Percentiles rank a stretch among this genome's conserved stretches.
Conservation (phyloP, 208 protist species). For the Trypanosoma theileri region DNA sequence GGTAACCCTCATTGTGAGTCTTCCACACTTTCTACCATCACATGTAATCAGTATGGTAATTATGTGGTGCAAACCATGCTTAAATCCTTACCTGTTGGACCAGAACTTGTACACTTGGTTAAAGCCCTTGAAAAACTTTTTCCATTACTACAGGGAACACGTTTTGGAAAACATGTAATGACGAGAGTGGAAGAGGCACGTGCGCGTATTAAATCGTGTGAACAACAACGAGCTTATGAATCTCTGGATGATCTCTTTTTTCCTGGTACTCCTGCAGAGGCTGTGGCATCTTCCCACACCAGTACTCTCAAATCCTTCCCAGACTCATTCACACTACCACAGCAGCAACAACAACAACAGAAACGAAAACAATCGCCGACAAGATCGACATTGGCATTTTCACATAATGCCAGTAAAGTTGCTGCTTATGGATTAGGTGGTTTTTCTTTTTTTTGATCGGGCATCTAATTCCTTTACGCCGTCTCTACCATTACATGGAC, state of each 20-base stretch:
- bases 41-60: conserved; percentile 95
- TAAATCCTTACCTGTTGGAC: conserved; percentile 64
- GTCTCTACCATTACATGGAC: background rate
- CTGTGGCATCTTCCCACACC: no score
- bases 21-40: conserved; percentile 57
- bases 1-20: conserved; percentile 58
- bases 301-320: no score
- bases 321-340: no score
- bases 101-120: conserved; percentile 47
- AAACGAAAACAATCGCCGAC: no score
- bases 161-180: conserved; percentile 68
- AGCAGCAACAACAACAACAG: no score
- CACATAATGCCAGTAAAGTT: no score
- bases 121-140: conserved; percentile 38
- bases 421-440: no score
- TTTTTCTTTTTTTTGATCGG: no score
- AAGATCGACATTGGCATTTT: no score
- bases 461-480: no score
- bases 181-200: conserved; percentile 54
- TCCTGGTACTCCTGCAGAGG: no score
- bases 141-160: conserved; percentile 42
- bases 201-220: conserved; percentile 37
- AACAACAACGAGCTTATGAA: background rate
- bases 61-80: conserved; percentile 97
- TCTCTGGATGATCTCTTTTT: no score